Base-by-base conservation (phyloP, 1,284 basidiomycete species). In the Uromyces viciae-fabae region DNA sequence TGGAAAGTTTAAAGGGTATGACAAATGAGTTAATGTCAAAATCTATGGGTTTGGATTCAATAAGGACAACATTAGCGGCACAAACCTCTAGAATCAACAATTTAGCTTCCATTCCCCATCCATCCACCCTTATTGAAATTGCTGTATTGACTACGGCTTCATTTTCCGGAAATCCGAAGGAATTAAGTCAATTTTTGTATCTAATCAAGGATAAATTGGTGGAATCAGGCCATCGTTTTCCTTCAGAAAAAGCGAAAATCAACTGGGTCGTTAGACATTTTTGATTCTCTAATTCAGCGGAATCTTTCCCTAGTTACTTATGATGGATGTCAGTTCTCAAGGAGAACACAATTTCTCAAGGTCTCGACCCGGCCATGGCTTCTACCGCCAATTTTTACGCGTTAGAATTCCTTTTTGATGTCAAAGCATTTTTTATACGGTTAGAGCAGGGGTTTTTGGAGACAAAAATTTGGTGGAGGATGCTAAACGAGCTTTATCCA, bases 221-320 rank as follows among this genome's bases (percentile, higher is more conserved):
- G 1, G 43, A 49, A 28, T 33, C 52, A 9, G 69, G 52, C n/a
- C 15, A 17, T 72, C n/a, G 43, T 28, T 72, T 72, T 54, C 46
- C 3, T 1, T 31, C 25, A 1, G 43, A 72, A 43, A 49, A 72
- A 40, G 36, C 25, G 7, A 72, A 72, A 19, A 72, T 72, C 31
- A 72, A 72, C 22, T 72, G 69, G 69, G 69, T 72, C 14, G 69
- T 54, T 33, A 7, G 46, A 72, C 69, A 72, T 54, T 72, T 72
- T 33, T 46, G 46, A 5, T n/a, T 42, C 46, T 7, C 64, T 43
- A 68, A 42, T 43, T 25, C 46, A 7, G 22, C 38, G 2, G 64
- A 68, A 25, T 3, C 64, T 1, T 3, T 42, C 31, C 40, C 64
- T 22, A 42, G n/a, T 15, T 68, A 68, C 40, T n/a, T 25, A 25